Conservation (phyloP, 2,329 filamentous ascomycete genomes). For the Cordyceps militaris region DNA sequence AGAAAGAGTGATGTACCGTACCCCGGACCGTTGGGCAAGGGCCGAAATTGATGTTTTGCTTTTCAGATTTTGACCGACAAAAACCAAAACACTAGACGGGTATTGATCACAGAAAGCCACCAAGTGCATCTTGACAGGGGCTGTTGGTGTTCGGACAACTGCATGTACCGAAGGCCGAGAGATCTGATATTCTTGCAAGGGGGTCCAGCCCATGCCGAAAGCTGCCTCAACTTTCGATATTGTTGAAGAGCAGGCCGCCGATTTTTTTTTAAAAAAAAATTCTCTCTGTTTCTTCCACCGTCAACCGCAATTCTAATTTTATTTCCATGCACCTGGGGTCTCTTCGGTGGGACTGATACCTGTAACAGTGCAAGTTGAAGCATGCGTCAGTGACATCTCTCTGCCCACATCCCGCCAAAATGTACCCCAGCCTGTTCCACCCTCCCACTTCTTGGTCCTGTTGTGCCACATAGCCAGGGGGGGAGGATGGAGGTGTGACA, state of each 20-base stretch:
- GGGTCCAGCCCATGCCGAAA: not conserved
- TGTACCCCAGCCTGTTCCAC: not conserved
- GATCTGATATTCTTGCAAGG: not conserved
- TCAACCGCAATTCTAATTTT: not conserved
- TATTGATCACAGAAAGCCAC: not conserved
- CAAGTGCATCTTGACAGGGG: not conserved
- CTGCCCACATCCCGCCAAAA: constrained; percentile 2
- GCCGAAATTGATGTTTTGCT: not conserved
- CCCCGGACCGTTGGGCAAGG: too few relatives aligned
- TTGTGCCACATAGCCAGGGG: not conserved
- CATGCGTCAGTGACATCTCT: not conserved
- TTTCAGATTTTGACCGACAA: not conserved
- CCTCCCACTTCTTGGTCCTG: not conserved
- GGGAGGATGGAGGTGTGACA: not conserved
- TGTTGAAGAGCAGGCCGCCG: not conserved
- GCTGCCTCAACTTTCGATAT: not conserved
- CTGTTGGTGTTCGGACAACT: not conserved
- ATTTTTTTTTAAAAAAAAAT: too few relatives aligned
- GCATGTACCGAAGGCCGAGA: constrained; percentile 7
- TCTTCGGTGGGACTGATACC: not conserved
- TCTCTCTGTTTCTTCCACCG: not conserved
- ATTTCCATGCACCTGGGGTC: not conserved
- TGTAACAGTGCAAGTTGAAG: not conserved
- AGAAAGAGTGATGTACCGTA: too few relatives aligned
- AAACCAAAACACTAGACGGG: not conserved